Base-by-base conservation (phyloP, 108 stramenopile species). In the Aurantiochytrium sp. region DNA sequence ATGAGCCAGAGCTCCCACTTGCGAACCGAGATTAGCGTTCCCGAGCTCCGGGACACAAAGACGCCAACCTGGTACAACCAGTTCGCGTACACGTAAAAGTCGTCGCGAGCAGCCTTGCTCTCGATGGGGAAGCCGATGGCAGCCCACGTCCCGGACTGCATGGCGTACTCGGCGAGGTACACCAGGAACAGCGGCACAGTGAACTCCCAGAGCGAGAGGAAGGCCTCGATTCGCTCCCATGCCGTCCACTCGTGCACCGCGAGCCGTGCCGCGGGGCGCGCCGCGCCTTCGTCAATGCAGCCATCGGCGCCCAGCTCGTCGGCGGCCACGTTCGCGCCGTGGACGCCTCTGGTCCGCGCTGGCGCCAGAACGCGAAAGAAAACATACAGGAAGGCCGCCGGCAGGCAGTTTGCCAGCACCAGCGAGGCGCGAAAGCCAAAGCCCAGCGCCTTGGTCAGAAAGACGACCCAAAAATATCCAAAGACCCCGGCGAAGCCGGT, bases 1-100 rank as follows among this genome's bases (percentile, higher is more conserved):
- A 95, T 93, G 4, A 94, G 27, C 96, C 95, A 95, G 31, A 96
- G 85, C 19, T 93, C 27, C 3, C 53, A 45, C 53, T 93, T 85
- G 21, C 93, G 89, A 19, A 91, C 90, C 36, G 86, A 85, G 53
- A 88, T 91, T 10, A 95, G 65, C 32, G 90, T 91, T 0, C 96
- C 96, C n/a, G 90, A 90, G 27, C 93, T 93, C 24, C 96, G 88
- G 10, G 92, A 93, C 10, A 95, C 69, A 68, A 96, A 94, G 24
- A 96, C 96, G 24, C 96, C 96, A 1, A 87, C 88, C 87, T 96
- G 96, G 85, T 96, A 96, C 50, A 93, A 86, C 94, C 94, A 95
- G 54, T 95, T 95, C 68, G 92, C 88, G 55, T 91, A 94, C 41
- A 94, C 89, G 68, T 93, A 96, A 85, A 95, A 95, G 37, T 86